Conservation (phyloP, 208 protist genomes). For the Plasmodiophora brassicae region DNA sequence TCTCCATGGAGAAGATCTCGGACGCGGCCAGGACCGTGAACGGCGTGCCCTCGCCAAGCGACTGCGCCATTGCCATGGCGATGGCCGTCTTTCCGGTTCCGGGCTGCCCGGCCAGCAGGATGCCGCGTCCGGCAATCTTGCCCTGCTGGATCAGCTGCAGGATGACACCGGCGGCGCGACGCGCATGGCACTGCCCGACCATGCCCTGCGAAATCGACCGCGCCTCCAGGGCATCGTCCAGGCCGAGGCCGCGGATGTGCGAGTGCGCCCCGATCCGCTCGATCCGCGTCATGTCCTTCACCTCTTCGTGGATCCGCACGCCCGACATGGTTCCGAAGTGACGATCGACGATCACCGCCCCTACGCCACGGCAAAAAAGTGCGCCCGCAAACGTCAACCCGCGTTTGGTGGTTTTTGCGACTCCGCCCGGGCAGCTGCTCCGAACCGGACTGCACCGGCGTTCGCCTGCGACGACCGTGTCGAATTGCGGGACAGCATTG, state of each 20-base stretch:
- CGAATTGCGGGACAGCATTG: no score
- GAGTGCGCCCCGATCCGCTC: slow-evolving; percentile 97
- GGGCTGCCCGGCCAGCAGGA: slow-evolving; percentile 96
- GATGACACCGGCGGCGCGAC: slow-evolving; percentile 73
- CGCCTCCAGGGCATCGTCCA: slow-evolving; percentile 93
- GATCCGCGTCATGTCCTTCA: slow-evolving; percentile 88
- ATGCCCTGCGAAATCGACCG: slow-evolving; percentile 80
- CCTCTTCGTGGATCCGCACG: no score
- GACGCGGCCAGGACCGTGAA: slow-evolving; percentile 98
- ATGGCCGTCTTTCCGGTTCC: slow-evolving; percentile 97
- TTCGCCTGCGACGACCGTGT: no score
- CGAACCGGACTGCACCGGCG: no score
- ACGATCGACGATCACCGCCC: no score
- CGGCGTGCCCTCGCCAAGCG: slow-evolving; percentile 91
- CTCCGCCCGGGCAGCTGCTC: no score
- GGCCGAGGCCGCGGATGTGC: slow-evolving; percentile 98
- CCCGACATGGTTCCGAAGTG: no score
- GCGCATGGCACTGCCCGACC: slow-evolving; percentile 92
- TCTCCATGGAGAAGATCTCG: slow-evolving; percentile 99
- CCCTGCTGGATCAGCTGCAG: slow-evolving; percentile 95
- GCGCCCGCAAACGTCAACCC: no score
- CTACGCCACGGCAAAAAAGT: no score
- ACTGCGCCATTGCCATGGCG: slow-evolving; percentile 86
- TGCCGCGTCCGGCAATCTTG: slow-evolving; percentile 97
- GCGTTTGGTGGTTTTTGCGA: no score